Percentiles rank a stretch among this genome's conserved stretches.
Evolutionary conservation across 495 filamentous ascomycete species (phyloP).

Genomic region (Xylaria sp.): DNA sequence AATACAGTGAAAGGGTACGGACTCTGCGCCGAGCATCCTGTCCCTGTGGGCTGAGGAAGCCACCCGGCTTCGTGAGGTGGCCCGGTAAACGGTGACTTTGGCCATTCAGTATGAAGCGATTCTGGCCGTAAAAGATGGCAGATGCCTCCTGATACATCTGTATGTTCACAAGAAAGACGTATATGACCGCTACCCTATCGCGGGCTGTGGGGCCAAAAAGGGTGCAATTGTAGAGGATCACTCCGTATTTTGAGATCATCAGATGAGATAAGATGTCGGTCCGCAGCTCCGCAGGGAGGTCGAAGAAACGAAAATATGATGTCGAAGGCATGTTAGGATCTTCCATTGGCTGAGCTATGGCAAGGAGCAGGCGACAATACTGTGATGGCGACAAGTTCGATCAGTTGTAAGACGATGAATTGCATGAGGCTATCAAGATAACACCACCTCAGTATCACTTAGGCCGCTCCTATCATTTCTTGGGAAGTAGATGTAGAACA

Average conservation of each 20-base stretch:
- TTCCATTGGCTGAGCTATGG: neutral
- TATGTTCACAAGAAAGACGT: constrained; percentile 44
- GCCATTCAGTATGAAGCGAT: constrained; percentile 41
- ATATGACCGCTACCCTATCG: constrained; percentile 22
- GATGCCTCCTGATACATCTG: constrained; percentile 44
- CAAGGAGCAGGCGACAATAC: neutral
- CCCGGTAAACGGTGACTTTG: constrained; percentile 38
- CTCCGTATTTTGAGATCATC: constrained; percentile 32
- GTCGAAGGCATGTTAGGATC: constrained; percentile 17
- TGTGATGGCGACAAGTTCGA: neutral
- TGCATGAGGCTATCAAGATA: neutral
- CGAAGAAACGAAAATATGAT: constrained; percentile 45
- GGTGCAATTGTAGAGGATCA: constrained; percentile 36
- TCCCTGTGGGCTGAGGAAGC: constrained; percentile 31
- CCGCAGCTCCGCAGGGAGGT: constrained; percentile 79
- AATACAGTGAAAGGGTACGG: constrained; percentile 36
- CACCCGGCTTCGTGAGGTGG: constrained; percentile 34
- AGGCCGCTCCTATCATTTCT: neutral
- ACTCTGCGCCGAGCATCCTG: constrained; percentile 40
- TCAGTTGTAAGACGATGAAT: neutral
- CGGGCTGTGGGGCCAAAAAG: constrained; percentile 26
- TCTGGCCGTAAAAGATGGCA: constrained; percentile 44
- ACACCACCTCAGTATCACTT: no score
- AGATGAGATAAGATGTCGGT: constrained; percentile 69
- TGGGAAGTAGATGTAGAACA: neutral